Conservation (phyloP, 2,329 filamentous ascomycete genomes). For the Penicillium sp. region DNA sequence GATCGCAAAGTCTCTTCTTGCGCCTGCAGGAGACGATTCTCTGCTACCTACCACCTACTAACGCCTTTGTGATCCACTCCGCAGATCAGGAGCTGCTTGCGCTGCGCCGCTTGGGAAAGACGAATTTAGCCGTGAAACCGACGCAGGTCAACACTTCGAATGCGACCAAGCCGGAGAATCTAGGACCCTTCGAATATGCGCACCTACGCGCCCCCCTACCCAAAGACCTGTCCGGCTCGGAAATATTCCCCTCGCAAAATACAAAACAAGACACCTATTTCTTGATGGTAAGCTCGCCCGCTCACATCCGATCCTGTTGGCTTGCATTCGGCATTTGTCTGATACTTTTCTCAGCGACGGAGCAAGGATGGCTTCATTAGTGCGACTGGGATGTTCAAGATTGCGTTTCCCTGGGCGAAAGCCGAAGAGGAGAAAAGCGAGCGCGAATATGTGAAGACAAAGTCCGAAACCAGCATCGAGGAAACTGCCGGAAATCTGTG, state of each 20-base stretch:
- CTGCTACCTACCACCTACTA: slow-evolving; percentile 12
- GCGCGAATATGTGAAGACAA: slow-evolving; percentile 74
- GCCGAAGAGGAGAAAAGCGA: slow-evolving; percentile 56
- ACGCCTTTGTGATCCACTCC: slow-evolving; percentile 7
- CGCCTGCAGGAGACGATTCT: slow-evolving; percentile 8
- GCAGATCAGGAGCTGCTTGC: slow-evolving; percentile 70
- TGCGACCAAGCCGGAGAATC: slow-evolving; percentile 67
- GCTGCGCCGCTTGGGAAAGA: slow-evolving; percentile 86
- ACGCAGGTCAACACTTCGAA: slow-evolving; percentile 66
- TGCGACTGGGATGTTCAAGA: slow-evolving; percentile 68
- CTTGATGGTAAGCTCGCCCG: slow-evolving; percentile 64
- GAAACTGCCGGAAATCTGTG: slow-evolving; percentile 96
- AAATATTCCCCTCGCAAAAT: slow-evolving; percentile 78
- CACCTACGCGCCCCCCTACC: slow-evolving; percentile 90
- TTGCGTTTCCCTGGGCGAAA: slow-evolving; percentile 63
- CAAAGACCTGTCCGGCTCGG: slow-evolving; percentile 79
- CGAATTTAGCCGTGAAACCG: slow-evolving; percentile 79
- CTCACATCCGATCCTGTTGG: neutral
- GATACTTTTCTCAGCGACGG: slow-evolving; percentile 46
- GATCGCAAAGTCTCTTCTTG: neutral
- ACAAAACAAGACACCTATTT: slow-evolving; percentile 77
- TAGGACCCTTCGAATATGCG: slow-evolving; percentile 91
- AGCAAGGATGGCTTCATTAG: slow-evolving; percentile 64
- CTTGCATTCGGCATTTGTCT: neutral
- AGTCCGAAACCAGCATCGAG: slow-evolving; percentile 75